Base-by-base conservation (phyloP, 768 basidiomycete genomes). In the Infundibulicybe gibba region DNA sequence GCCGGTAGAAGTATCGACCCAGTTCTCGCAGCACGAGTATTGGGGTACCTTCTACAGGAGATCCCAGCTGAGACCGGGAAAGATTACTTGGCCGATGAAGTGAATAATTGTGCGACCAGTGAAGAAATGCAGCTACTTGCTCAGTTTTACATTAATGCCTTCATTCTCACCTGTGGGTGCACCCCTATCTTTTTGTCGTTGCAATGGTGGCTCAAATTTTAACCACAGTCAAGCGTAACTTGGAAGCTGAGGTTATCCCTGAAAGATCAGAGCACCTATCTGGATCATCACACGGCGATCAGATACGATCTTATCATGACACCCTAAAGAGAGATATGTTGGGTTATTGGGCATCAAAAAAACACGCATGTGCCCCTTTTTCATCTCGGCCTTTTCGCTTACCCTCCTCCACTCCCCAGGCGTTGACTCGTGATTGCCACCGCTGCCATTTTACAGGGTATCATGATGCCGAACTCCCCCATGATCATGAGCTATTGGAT, bases 341-440 rank as follows among this genome's bases (percentile, higher is more conserved):
- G 17, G 10, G 4, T 19, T 10, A 38, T 38, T 3, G 35, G 4
- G n/a, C 3, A 10, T 3, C 35, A 6, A 38, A 38, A 10, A 19
- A 4, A 6, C 35, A 19, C 10, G 35, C 10, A 38, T 38, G 35
- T 38, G n/a, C 35, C 6, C 35, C 3, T 38, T 10, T 38, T 10
- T 14, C 10, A 4, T 8, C 25, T 25, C 8, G 25, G 25, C 35
- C 10, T 38, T 38, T 10, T 3, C 17, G 3, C n/a, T 3, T 19
- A 38, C 3, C 6, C 17, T 19, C 10, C n/a, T 6, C 10, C 14
- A 19, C 14, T 4, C 35, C 35, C 31, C 20, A 51, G 47, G 47
- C 50, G 5, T 48, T 48, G 39, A 37, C 48, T 13, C 43, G 50
- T 31, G 43, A 51, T 37, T 38, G 43, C 30, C 41, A 48, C 30